Conservation (phyloP, 1,284 basidiomycete genomes). For the Chondrostereum purpureum region DNA sequence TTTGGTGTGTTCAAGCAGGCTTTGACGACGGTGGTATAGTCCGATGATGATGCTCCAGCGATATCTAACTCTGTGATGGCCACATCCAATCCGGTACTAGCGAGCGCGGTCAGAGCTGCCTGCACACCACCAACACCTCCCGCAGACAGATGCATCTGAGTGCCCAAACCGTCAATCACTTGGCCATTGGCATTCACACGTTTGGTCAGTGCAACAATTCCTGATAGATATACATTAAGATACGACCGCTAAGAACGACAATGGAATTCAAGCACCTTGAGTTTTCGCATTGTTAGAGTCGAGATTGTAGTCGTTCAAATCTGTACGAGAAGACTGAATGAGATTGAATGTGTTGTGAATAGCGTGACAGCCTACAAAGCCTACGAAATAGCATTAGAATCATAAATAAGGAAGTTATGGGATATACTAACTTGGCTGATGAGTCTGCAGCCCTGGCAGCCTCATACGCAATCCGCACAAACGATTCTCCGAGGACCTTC, state of each 20-base stretch:
- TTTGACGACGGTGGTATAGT: conserved; percentile 8
- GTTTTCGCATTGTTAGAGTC: conserved; percentile 32
- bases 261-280: too few species aligned
- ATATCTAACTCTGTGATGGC: conserved; percentile 19
- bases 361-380: too few species aligned
- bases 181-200: conserved; percentile 20
- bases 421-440: conserved; percentile 32
- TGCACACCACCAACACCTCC: conserved; percentile 11
- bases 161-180: conserved; percentile 30
- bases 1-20: background rate
- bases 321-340: conserved; percentile 11
- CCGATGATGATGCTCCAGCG: conserved; percentile 6
- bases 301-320: conserved; percentile 39
- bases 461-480: conserved; percentile 33
- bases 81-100: conserved; percentile 12
- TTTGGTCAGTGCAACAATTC: conserved; percentile 27
- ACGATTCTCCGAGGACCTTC: conserved; percentile 34
- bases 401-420: too few species aligned
- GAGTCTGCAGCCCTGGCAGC: conserved; percentile 32
- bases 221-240: too few species aligned
- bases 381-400: too few species aligned
- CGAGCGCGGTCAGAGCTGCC: conserved; percentile 9
- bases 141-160: conserved; percentile 23
- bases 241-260: too few species aligned
- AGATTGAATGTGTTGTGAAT: too few species aligned